Percentiles rank a stretch among this genome's conserved stretches.
These are phyloP conservation scores for Yamadazyma aaseri DNA, from an alignment of 1,139 yeast species.

Conservation along the genomic window DNA sequence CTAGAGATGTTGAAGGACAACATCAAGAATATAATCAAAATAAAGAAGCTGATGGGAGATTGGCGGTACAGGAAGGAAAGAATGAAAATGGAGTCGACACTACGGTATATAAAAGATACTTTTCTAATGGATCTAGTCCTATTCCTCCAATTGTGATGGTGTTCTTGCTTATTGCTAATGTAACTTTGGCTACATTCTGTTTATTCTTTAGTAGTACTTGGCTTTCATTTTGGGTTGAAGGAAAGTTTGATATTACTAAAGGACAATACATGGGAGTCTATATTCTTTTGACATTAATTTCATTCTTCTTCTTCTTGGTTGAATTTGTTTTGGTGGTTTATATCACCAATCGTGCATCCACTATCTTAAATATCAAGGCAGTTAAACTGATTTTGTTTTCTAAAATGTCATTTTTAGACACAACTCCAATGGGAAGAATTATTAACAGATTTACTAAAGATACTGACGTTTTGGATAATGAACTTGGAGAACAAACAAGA, in stretches of 20 bases:
- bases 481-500: conserved; percentile 61
- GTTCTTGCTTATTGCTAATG: conserved; percentile 15
- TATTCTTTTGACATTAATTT: conserved; percentile 52
- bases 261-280: conserved; percentile 74
- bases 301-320: conserved; percentile 34
- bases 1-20: conserved; percentile 11
- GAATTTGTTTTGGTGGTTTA: conserved; percentile 52
- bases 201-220: conserved; percentile 72
- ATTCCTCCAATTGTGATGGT: conserved; percentile 22
- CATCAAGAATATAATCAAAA: conserved; percentile 15
- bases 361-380: conserved; percentile 47
- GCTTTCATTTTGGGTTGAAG: conserved; percentile 80
- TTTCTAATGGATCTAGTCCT: conserved; percentile 57
- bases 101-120: conserved; percentile 40
- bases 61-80: conserved; percentile 30
- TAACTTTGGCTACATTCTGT: conserved; percentile 54
- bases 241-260: conserved; percentile 49
- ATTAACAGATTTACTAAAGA: conserved; percentile 72
- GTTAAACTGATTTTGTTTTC: conserved; percentile 58
- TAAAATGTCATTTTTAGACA: conserved; percentile 59
- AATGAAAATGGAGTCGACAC: conserved; percentile 37
- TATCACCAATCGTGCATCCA: conserved; percentile 51
- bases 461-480: conserved; percentile 81
- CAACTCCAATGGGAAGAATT: conserved; percentile 62
- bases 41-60: conserved; percentile 25